A percentile compares a stretch with the other conserved stretches of the same genome.
phyloP scores from a whole-genome alignment of 805 yeast species.

The Schwanniomyces yamadae region DNA sequence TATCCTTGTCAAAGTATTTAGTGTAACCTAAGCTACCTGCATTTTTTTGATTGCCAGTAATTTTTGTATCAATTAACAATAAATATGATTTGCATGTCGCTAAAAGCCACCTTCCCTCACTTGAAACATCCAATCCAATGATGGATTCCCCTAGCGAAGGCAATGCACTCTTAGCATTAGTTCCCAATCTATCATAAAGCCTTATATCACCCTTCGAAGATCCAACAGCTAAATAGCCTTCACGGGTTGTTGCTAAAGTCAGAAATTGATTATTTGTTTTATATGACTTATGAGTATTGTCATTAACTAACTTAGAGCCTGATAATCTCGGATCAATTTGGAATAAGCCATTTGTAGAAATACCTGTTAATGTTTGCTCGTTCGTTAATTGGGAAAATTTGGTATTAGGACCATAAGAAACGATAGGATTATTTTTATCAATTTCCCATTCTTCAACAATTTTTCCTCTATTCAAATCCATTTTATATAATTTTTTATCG shows the following conservation, averaged over 20 bases:
- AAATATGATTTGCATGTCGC: conserved; percentile 77
- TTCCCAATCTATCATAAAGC: conserved; percentile 69
- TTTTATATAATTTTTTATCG: conserved; percentile 51
- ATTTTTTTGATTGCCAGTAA: conserved; percentile 57
- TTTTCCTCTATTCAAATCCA: conserved; percentile 80
- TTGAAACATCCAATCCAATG: conserved; percentile 64
- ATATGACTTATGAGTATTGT: conserved; percentile 39
- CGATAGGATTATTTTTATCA: conserved; percentile 46
- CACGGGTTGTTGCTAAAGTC: conserved; percentile 66
- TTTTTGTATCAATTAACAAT: conserved; percentile 64
- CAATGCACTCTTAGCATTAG: conserved; percentile 70
- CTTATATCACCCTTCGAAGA: conserved; percentile 73
- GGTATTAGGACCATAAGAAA: conserved; percentile 63
- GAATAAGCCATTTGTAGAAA: conserved; percentile 64
- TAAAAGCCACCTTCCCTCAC: conserved; percentile 78
- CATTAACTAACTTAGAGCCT: conserved; percentile 57
- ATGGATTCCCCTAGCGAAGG: conserved; percentile 84
- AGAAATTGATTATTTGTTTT: conserved; percentile 52
- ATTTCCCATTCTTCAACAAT: conserved; percentile 86
- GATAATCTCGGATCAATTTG: conserved; percentile 76
- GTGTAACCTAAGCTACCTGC: conserved; percentile 62
- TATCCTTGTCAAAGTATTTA: conserved; percentile 60
- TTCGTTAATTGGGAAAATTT: conserved; percentile 72
- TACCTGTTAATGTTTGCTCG: conserved; percentile 74
- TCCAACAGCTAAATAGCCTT: conserved; percentile 76